phyloP scores from a whole-genome alignment of 352 stramenopile species.

The Phytopythium litorale region DNA sequence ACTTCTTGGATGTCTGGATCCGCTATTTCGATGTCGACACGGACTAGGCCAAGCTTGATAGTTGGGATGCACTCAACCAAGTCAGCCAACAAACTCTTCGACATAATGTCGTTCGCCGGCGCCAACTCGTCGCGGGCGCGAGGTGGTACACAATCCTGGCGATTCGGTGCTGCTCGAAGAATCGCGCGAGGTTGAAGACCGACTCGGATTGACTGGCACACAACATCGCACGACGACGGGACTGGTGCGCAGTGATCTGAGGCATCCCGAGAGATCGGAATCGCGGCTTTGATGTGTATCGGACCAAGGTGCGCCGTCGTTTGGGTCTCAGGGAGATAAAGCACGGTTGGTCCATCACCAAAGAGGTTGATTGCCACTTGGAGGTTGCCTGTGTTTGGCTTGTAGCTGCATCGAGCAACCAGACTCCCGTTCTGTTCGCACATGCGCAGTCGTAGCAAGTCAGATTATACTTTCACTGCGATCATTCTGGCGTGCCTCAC shows the following conservation, averaged over 20 bases:
- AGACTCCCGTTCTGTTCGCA: slow-evolving; percentile 1
- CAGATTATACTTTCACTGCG: not conserved
- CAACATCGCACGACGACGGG: not conserved
- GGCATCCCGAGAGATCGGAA: not conserved
- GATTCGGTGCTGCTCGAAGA: not conserved
- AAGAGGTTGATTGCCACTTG: not conserved
- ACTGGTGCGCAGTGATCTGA: not conserved
- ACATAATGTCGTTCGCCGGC: not conserved
- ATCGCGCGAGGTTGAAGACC: not conserved
- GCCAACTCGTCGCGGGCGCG: not conserved
- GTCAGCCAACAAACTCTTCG: not conserved
- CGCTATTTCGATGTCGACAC: not conserved
- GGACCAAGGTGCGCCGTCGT: not conserved
- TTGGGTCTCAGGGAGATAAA: not conserved
- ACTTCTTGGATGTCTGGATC: not conserved
- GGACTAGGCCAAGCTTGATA: not conserved
- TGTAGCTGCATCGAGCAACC: not conserved
- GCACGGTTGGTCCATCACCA: not conserved
- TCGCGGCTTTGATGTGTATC: not conserved
- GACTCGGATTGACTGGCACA: not conserved
- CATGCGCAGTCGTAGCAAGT: not conserved
- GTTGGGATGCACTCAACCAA: not conserved
- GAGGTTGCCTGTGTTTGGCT: not conserved
- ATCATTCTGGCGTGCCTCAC: not conserved
- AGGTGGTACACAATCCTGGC: no score